phyloP scores from a whole-genome alignment of 2,329 filamentous ascomycete genomes.

The Aspergillus sp. region DNA sequence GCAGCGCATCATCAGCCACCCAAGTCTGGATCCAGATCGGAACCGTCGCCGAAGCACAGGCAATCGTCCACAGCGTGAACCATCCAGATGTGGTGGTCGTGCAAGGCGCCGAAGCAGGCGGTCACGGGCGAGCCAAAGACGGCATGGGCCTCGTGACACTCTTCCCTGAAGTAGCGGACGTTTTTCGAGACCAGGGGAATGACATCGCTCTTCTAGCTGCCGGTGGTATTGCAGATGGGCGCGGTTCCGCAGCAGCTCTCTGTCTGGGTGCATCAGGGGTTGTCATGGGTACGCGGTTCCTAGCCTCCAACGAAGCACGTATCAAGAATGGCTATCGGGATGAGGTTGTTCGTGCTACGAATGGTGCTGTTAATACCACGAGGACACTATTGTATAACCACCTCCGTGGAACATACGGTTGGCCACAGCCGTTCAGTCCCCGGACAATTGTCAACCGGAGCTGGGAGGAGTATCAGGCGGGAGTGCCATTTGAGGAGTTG shows the following conservation, averaged over 20 bases:
- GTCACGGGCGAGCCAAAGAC: constrained; percentile 42
- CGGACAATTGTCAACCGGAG: constrained; percentile 31
- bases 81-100: constrained; percentile 47
- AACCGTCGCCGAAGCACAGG: constrained; percentile 41
- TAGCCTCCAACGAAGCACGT: constrained; percentile 46
- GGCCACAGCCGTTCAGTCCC: constrained; percentile 53
- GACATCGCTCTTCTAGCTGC: constrained; percentile 42
- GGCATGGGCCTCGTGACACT: constrained; percentile 45
- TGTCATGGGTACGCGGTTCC: constrained; percentile 56
- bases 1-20: constrained; percentile 34
- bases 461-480: constrained; percentile 22
- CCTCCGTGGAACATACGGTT: constrained; percentile 50
- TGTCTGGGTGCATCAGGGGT: constrained; percentile 48
- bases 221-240: constrained; percentile 47
- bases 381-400: constrained; percentile 48
- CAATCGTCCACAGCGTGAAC: constrained; percentile 28
- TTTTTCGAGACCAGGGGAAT: constrained; percentile 22
- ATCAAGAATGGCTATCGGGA: constrained; percentile 46
- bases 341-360: constrained; percentile 43
- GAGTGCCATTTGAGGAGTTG: constrained; percentile 39
- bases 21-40: constrained; percentile 52
- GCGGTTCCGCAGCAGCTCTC: constrained; percentile 44
- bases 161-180: constrained; percentile 46
- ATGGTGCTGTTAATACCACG: constrained; percentile 46
- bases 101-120: constrained; percentile 49